phyloP scores from a whole-genome alignment of 495 filamentous ascomycete genomes.

The Glutinoglossum americanum region DNA sequence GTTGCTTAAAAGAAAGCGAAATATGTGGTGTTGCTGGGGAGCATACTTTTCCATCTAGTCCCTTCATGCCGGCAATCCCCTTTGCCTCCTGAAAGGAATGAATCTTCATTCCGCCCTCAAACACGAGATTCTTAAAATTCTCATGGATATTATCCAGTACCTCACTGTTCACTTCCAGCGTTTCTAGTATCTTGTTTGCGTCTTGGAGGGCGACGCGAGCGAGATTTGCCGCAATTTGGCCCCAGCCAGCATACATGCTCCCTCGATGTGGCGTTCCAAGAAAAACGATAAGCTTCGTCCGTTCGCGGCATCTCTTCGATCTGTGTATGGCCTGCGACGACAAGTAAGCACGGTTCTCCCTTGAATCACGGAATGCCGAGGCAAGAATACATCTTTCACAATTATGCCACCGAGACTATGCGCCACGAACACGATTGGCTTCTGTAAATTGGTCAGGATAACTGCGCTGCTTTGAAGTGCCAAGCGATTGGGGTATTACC shows the following conservation, averaged over 20 bases:
- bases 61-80: slow-evolving; percentile 19
- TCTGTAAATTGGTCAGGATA: background rate
- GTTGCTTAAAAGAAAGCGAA: background rate
- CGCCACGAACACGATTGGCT: slow-evolving; percentile 19
- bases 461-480: background rate
- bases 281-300: slow-evolving; percentile 20
- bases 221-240: slow-evolving; percentile 12
- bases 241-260: slow-evolving; percentile 16
- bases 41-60: slow-evolving; percentile 17
- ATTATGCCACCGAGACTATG: slow-evolving; percentile 24
- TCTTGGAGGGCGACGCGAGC: slow-evolving; percentile 13
- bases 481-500: slow-evolving; percentile 5
- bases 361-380: background rate
- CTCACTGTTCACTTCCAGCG: slow-evolving; percentile 18
- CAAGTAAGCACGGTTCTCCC: background rate
- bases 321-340: slow-evolving; percentile 13
- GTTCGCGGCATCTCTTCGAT: slow-evolving; percentile 12
- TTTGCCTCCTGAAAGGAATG: slow-evolving; percentile 23
- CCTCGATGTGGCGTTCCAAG: slow-evolving; percentile 23
- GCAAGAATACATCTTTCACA: slow-evolving; percentile 18
- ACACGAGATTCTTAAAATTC: slow-evolving; percentile 14
- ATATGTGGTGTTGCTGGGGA: background rate
- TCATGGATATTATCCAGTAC: slow-evolving; percentile 20
- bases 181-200: slow-evolving; percentile 13
- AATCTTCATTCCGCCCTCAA: slow-evolving; percentile 13